Conservation (phyloP, 768 basidiomycete genomes). For the Phlegmacium glaucopus region DNA sequence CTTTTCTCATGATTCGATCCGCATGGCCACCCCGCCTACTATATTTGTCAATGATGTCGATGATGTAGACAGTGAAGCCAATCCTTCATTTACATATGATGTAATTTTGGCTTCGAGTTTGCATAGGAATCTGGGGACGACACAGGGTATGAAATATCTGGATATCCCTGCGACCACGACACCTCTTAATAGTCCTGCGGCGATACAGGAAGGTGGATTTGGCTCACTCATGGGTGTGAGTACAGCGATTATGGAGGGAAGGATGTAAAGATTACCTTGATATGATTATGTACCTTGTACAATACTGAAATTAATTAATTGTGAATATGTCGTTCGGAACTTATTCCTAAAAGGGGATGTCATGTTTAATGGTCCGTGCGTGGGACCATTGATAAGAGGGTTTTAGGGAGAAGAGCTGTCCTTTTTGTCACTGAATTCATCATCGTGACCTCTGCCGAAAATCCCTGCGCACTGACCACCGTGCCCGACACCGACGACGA, state of each 20-base stretch:
- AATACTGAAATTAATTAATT: neutral
- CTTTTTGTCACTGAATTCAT: conserved; percentile 27
- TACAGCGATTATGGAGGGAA: conserved; percentile 16
- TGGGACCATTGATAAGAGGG: conserved; percentile 31
- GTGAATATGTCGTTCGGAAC: neutral
- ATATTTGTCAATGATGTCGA: neutral
- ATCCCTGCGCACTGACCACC: conserved; percentile 41
- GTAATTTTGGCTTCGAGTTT: conserved; percentile 13
- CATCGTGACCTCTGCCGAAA: conserved; percentile 34
- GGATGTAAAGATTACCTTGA: neutral
- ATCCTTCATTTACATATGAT: conserved; percentile 6
- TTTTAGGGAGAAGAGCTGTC: conserved; percentile 16
- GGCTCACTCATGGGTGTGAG: conserved; percentile 12
- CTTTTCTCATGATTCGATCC: neutral
- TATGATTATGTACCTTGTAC: too few relatives aligned
- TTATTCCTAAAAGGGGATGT: conserved; percentile 5
- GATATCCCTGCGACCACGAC: conserved; percentile 1
- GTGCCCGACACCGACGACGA: conserved; percentile 29
- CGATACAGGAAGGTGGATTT: conserved; percentile 1
- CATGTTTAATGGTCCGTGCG: conserved; percentile 35
- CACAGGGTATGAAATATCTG: conserved; percentile 5
- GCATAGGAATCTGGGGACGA: conserved; percentile 7
- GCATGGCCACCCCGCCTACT: too few relatives aligned
- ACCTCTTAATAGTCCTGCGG: conserved; percentile 5
- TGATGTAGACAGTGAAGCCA: neutral